These are phyloP conservation scores for Wallemia ichthyophaga DNA, from an alignment of 1,284 basidiomycete genomes.

Conservation along the genomic window DNA sequence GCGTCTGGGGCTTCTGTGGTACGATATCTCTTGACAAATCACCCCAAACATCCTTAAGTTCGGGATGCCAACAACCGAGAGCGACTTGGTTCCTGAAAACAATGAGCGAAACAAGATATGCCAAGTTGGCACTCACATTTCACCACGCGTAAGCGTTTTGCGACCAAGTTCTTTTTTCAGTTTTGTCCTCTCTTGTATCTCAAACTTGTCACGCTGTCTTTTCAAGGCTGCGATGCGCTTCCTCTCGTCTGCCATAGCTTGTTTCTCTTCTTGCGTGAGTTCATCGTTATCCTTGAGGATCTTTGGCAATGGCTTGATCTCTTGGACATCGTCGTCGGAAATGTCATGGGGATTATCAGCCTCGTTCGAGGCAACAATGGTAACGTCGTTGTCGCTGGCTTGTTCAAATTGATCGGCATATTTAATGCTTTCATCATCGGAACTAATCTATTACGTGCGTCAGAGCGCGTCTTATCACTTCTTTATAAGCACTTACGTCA, in stretches of 20 bases:
- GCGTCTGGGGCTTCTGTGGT: slow-evolving; percentile 33
- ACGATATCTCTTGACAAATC: slow-evolving; percentile 37
- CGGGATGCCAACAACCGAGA: slow-evolving; percentile 17
- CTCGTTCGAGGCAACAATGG: neutral
- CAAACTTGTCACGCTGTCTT: neutral
- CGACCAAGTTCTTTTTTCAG: neutral
- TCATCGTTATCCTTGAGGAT: neutral
- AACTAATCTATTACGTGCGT: neutral
- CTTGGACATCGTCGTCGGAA: neutral
- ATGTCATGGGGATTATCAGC: neutral
- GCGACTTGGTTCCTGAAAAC: neutral
- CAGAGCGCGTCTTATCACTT: neutral
- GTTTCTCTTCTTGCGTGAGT: neutral
- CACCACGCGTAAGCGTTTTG: neutral
- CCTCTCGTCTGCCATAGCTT: neutral
- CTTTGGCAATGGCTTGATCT: neutral
- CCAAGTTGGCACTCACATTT: neutral
- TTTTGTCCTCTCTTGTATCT: neutral
- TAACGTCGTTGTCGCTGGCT: slow-evolving; percentile 4
- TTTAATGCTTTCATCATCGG: slow-evolving; percentile 15
- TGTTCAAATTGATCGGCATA: slow-evolving; percentile 16
- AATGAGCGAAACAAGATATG: neutral
- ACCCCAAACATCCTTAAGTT: slow-evolving; percentile 64
- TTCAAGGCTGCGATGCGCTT: neutral
- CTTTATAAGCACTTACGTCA: neutral